Conservation (phyloP, 306 rosid genomes). For the Elaeagnus macrophylla region DNA sequence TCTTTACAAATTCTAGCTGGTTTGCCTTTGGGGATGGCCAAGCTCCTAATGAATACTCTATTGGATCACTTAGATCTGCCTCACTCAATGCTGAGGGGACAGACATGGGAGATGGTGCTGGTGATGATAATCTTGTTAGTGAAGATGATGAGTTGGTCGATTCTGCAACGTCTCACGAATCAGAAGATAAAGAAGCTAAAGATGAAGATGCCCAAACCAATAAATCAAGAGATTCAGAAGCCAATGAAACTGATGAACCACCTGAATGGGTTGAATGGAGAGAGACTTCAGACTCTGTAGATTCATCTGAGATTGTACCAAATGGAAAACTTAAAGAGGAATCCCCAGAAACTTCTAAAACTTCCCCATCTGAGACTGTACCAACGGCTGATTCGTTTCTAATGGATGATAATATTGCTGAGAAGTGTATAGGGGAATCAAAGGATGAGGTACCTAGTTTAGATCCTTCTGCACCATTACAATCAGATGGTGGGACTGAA, state of each 20-base stretch:
- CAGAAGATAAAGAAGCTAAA: constrained; percentile 36
- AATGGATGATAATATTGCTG: constrained; percentile 25
- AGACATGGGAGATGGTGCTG: constrained; percentile 23
- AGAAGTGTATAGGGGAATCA: constrained; percentile 26
- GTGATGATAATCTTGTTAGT: too few relatives aligned
- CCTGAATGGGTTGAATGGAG: constrained; percentile 99
- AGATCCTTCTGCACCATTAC: constrained; percentile 25
- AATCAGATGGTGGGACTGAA: constrained; percentile 29
- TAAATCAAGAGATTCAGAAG: constrained; percentile 20
- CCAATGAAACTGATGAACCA: constrained; percentile 63
- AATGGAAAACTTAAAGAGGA: constrained; percentile 52
- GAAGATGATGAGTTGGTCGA: constrained; percentile 83
- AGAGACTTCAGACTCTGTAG: constrained; percentile 70
- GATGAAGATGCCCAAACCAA: not conserved
- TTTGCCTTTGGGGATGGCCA: constrained; percentile 84
- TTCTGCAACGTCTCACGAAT: constrained; percentile 60
- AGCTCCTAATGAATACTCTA: constrained; percentile 56
- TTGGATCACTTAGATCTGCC: constrained; percentile 59
- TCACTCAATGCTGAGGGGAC: constrained; percentile 54
- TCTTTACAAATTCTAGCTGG: constrained; percentile 97
- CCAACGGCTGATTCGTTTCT: constrained; percentile 24
- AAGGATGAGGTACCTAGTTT: constrained; percentile 18
- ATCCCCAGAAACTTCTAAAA: constrained; percentile 33
- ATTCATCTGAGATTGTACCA: constrained; percentile 49
- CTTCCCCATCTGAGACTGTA: constrained; percentile 40